phyloP scores from a whole-genome alignment of 257 asterid species.

The Capsicum rhomboideum region DNA sequence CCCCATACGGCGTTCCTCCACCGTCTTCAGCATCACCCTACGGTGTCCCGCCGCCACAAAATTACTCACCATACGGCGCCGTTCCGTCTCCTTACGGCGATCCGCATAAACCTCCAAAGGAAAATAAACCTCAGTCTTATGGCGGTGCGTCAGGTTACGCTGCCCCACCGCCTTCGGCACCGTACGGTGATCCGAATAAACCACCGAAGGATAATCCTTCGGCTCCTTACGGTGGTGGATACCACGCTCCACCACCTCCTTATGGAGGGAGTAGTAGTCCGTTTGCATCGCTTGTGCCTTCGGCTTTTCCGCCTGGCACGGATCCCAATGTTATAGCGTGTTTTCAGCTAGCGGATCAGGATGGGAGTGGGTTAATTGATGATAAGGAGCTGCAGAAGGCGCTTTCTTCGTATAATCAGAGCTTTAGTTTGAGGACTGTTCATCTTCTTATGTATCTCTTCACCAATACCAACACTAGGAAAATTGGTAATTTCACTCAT shows the following conservation, averaged over 20 bases:
- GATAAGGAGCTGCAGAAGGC: conserved; percentile 91
- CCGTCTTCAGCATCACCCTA: neutral
- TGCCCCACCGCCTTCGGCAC: conserved; percentile 11
- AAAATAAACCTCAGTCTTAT: neutral
- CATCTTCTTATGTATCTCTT: conserved; percentile 84
- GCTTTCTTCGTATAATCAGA: conserved; percentile 69
- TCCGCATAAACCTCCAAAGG: neutral
- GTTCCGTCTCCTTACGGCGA: neutral
- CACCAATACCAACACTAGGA: conserved; percentile 69
- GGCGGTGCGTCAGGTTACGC: neutral
- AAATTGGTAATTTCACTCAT: conserved; percentile 50
- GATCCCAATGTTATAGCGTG: conserved; percentile 76
- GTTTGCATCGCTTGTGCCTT: conserved; percentile 65
- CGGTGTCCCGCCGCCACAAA: neutral
- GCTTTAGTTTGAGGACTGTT: conserved; percentile 84
- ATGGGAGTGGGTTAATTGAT: conserved; percentile 90
- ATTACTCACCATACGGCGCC: neutral
- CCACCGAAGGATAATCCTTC: conserved; percentile 2
- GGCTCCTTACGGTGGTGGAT: conserved; percentile 26
- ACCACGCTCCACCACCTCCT: conserved; percentile 17
- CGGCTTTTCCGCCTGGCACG: conserved; percentile 88
- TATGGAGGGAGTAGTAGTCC: conserved; percentile 20
- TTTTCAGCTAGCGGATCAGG: conserved; percentile 84
- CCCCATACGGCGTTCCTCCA: neutral
- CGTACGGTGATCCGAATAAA: conserved; percentile 9